phyloP scores from a whole-genome alignment of 257 asterid genomes.

The Solanum piurae region DNA sequence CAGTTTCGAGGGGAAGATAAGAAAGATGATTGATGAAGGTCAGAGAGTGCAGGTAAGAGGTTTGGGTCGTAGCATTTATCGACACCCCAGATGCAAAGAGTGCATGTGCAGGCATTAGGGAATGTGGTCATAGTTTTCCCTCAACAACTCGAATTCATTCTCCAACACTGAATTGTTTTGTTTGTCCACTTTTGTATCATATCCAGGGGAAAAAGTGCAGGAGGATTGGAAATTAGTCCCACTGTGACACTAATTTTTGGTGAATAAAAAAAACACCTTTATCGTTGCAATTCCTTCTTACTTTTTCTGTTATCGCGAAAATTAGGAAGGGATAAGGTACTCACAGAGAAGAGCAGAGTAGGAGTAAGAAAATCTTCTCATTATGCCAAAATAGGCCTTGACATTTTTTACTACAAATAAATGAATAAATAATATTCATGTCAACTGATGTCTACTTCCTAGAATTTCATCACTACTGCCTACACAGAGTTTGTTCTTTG shows the following conservation, averaged over 20 bases:
- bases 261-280: background rate
- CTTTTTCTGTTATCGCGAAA: background rate
- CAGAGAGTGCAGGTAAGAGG: constrained; percentile 42
- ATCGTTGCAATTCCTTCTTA: background rate
- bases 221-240: background rate
- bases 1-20: constrained; percentile 40
- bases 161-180: background rate
- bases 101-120: constrained; percentile 62
- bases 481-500: background rate
- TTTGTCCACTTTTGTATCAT: background rate
- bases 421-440: background rate
- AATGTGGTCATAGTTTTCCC: background rate
- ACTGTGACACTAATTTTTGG: background rate
- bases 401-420: background rate
- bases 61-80: constrained; percentile 53
- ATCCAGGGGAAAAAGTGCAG: background rate
- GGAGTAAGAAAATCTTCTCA: background rate
- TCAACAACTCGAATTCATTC: background rate
- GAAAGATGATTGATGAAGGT: constrained; percentile 80
- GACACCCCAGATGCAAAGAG: constrained; percentile 56
- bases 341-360: background rate
- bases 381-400: constrained; percentile 5
- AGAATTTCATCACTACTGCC: background rate
- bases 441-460: background rate
- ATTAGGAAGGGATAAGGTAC: background rate